These are phyloP conservation scores for Mycena filopes DNA, from an alignment of 768 basidiomycete species.

Conservation along the genomic window DNA sequence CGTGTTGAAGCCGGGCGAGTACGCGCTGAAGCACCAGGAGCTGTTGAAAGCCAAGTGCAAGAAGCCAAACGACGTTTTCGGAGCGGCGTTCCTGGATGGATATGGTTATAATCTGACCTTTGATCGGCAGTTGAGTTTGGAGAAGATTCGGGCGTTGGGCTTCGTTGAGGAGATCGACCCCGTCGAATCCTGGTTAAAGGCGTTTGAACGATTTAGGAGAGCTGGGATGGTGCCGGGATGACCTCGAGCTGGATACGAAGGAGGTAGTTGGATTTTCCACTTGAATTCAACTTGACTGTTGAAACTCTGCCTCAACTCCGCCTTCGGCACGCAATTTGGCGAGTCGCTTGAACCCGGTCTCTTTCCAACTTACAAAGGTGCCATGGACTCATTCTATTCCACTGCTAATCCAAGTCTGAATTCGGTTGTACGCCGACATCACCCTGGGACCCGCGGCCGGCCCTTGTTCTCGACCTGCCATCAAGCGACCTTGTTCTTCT, in stretches of 20 bases:
- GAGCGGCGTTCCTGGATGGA: slow-evolving; percentile 24
- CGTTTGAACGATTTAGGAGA: slow-evolving; percentile 23
- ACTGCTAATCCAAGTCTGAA: too few species aligned
- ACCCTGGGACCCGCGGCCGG: too few species aligned
- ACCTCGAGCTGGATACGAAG: background rate
- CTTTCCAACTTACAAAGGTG: too few species aligned
- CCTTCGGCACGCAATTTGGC: too few species aligned
- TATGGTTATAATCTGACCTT: slow-evolving; percentile 16
- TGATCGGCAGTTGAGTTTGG: slow-evolving; percentile 29
- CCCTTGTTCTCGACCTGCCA: too few species aligned
- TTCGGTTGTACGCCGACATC: too few species aligned
- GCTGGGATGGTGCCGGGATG: slow-evolving; percentile 28
- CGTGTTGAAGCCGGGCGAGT: slow-evolving; percentile 27
- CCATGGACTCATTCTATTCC: too few species aligned
- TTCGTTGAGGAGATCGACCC: slow-evolving; percentile 26
- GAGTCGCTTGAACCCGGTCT: too few species aligned
- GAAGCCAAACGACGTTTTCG: slow-evolving; percentile 26
- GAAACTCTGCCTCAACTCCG: too few species aligned
- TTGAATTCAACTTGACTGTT: too few species aligned
- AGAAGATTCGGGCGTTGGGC: slow-evolving; percentile 22
- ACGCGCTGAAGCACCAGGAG: slow-evolving; percentile 19
- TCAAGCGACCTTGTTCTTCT: too few species aligned
- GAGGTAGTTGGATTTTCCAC: too few species aligned
- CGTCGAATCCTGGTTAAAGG: slow-evolving; percentile 22
- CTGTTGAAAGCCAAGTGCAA: slow-evolving; percentile 20